Base-by-base conservation (phyloP, 208 protist species). In the Vickermania ingenoplastis region DNA sequence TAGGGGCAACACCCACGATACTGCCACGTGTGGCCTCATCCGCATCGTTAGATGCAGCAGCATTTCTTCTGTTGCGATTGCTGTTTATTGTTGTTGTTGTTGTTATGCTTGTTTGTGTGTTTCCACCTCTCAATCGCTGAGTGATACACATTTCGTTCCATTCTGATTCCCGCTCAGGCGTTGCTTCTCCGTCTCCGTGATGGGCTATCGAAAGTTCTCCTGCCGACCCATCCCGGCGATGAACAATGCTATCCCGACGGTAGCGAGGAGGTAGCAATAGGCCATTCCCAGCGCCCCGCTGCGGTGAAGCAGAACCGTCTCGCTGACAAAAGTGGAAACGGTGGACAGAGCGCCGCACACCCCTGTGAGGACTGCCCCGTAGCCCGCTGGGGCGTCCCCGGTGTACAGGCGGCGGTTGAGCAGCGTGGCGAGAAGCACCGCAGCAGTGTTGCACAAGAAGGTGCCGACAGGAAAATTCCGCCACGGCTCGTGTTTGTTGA, bases 271-370 rank as follows among this genome's bases (percentile, higher is more conserved):
- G 41, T 87, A 87, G 0, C 67, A 2, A 61, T 83, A 83, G 2
- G 67, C 61, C 50, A 73, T 50, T 11, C 14, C 29, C 0, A 63
- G 50, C 5, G 55, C 36, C 0, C 55, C 67, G 2, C 52, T 27
- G 3, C 29, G 30, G 55, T 81, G 68, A 41, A 83, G 69, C 13
- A 28, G 54, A 27, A 72, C 50, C 0, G 71, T 25, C 50, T 87
- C 80, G 23, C 70, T 75, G 2, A 79, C 73, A 53, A 77, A 66
- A 1, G 80, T 75, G 1, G 80, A 83, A 7, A 83, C 73, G 23
- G 76, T 87, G 21, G 76, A 77, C 2, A 87, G 65, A 1, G 80
- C 53, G 23, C 71, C 80, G 50, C 69, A 67, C 57, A 87, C 59
- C 26, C 80, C 80, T n/a, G 77, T 59, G 28, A 49, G 29, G 0